Evolutionary conservation across 495 filamentous ascomycete species (phyloP), one percentile per base, ranked within the genome.

Genomic region (Trichoderma asperelloides): DNA sequence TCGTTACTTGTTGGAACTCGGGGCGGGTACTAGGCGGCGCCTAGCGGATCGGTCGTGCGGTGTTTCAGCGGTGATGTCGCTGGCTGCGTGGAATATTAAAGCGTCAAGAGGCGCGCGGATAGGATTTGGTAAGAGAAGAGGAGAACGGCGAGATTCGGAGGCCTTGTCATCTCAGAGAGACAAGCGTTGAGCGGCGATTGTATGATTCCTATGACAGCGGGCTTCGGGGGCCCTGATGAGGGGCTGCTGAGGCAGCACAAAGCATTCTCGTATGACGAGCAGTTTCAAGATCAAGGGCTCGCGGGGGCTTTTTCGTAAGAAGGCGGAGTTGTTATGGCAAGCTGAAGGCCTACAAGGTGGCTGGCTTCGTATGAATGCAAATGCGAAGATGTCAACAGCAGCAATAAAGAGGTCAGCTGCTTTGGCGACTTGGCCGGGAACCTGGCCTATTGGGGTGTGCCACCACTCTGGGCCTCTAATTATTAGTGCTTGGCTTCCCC

Each of bases 191-290:
- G n/a, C 41, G 49, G 21, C n/a, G 28, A 25, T 16, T 18, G 49
- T 12, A 30, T 18, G 55, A 12, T 30, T 60, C 55, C 55, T 60
- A 60, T 60, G 55, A 60, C 55, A 30, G 25, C 27, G 23, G 55
- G 16, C 13, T 60, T 30, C 55, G 23, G 11, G 55, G 55, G 55
- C 55, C 55, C 55, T 60, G 55, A 30, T 28, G 55, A 60, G 55
- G 55, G 55, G 55, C 55, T 60, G 55, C 55, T 60, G 55, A 15
- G 55, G 55, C 55, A 60, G 55, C 55, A 60, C 55, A 60, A 60
- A 60, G 55, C 55, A 60, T 60, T 60, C 55, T 60, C 55, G 55
- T 60, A 60, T 60, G 55, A 60, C 55, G 3, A 25, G 55, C 6
- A n/a, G 49, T 55, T 28, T 60, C 55, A 28, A 60, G 28, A 13